Base-by-base conservation (phyloP, 169 alveolate species). In the Plasmodium cynomolgi region DNA sequence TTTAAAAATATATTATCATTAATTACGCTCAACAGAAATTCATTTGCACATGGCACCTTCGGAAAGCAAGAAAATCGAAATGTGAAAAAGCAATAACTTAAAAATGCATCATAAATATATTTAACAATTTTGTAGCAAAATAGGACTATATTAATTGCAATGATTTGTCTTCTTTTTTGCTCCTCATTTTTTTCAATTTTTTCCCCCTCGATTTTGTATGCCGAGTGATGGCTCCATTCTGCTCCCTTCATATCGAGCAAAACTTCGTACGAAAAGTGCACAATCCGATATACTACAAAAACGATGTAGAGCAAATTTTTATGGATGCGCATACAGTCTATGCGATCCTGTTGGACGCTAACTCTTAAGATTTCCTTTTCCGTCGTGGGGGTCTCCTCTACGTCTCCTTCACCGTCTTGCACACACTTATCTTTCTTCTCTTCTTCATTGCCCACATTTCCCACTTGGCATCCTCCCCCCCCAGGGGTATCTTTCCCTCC, bases 1-100 rank as follows among this genome's bases (percentile, higher is more conserved):
- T 90, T 90, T 90, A 90, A 90, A 90, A 90, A 90, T 79, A 90
- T 62, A 71, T 39, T 80, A 29, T 71, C 75, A 81, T 90, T 90
- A 39, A 90, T 90, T 54, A 90, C 20, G 23, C 81, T 34, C 37
- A 90, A 68, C 29, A 90, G 47, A 79, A 39, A 56, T 71, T 80
- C 83, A 68, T 29, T 86, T 86, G 50, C 73, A 84, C 79, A 74
- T 31, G 50, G 68, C 73, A 90, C 26, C 71, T 90, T 80, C 4
- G 90, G 71, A 3, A 37, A 56, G 37, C 84, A 62, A 13, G 91
- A 79, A 71, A 90, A 90, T 15, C 94, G 88, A 71, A 80, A 90
- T 58, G 82, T 44, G 54, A 79, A 90, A 80, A 80, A 90, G 15
- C 91, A 90, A 41, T 90, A 90, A 73, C 94, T 90, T 80, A 90